Evolutionary conservation across 2,329 filamentous ascomycete species (phyloP).

Genomic region (Fusarium hostae): DNA sequence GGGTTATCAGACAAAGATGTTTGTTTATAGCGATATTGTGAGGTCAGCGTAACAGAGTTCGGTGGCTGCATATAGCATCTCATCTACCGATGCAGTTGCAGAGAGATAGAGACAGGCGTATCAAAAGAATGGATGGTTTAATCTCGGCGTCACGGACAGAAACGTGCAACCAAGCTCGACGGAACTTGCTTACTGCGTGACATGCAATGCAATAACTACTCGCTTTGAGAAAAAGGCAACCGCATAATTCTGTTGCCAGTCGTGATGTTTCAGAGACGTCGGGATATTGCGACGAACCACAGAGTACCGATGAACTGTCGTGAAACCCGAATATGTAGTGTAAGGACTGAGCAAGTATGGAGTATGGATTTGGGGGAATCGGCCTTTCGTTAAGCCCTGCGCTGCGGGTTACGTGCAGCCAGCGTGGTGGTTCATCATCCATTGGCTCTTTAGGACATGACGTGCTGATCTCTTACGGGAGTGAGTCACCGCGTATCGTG

Average conservation of each 20-base stretch:
- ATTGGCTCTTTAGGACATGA: conserved; percentile 5
- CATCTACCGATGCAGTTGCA: neutral
- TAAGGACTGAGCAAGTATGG: neutral
- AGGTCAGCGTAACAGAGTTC: conserved; percentile 14
- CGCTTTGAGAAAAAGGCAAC: conserved; percentile 3
- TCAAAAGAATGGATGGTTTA: conserved; percentile 30
- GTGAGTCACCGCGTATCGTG: conserved; percentile 31
- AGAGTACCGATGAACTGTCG: neutral
- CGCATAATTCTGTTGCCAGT: neutral
- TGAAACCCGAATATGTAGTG: neutral
- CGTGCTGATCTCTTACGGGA: conserved; percentile 8
- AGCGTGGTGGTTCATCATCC: neutral
- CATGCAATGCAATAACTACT: conserved; percentile 17
- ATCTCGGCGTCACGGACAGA: conserved; percentile 15
- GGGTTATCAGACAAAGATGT: conserved; percentile 25
- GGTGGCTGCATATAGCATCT: conserved; percentile 15
- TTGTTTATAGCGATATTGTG: conserved; percentile 22
- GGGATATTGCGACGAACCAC: conserved; percentile 14
- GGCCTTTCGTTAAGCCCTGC: conserved; percentile 25
- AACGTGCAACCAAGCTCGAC: conserved; percentile 9
- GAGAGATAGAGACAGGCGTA: conserved; percentile 27
- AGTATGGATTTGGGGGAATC: neutral
- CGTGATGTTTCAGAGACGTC: neutral
- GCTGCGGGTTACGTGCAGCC: conserved; percentile 27
- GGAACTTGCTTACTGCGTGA: conserved; percentile 13